A percentile compares a stretch with the other conserved stretches of the same genome.
phyloP scores from a whole-genome alignment of 2,329 filamentous ascomycete species.

The Claviceps fusiformis region DNA sequence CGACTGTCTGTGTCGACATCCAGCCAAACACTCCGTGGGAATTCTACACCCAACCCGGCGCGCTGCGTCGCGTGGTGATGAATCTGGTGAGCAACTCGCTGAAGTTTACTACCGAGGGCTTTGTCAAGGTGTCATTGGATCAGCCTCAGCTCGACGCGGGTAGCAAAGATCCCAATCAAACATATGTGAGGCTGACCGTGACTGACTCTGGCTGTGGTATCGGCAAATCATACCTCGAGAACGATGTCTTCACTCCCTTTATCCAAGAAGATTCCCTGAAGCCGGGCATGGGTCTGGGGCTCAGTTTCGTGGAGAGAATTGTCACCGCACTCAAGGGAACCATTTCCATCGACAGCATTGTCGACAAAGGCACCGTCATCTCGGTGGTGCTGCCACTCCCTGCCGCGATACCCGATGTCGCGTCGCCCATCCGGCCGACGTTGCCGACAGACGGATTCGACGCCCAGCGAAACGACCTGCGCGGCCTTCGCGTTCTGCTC shows the following conservation, averaged over 20 bases:
- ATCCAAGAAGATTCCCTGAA: constrained; percentile 48
- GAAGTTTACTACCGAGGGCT: constrained; percentile 38
- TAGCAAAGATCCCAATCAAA: constrained; percentile 9
- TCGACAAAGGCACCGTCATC: constrained; percentile 24
- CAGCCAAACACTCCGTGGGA: constrained; percentile 33
- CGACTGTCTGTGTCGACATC: constrained; percentile 21
- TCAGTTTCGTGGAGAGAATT: constrained; percentile 50
- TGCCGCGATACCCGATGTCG: background rate
- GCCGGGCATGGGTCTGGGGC: constrained; percentile 48
- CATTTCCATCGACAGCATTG: constrained; percentile 40
- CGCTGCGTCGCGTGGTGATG: constrained; percentile 41
- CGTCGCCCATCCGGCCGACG: background rate
- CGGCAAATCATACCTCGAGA: constrained; percentile 44
- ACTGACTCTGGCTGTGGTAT: constrained; percentile 55
- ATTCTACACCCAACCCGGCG: constrained; percentile 41
- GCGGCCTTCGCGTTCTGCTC: constrained; percentile 18
- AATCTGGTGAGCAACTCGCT: constrained; percentile 50
- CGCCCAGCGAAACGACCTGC: constrained; percentile 15
- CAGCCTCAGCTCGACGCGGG: background rate
- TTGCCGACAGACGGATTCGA: constrained; percentile 16
- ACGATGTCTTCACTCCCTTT: constrained; percentile 49
- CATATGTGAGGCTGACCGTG: constrained; percentile 28
- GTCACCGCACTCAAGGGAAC: constrained; percentile 43
- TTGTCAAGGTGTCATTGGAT: constrained; percentile 17
- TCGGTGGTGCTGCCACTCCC: constrained; percentile 19